A percentile compares a stretch with the other conserved stretches of the same genome.
Evolutionary conservation across 345 rosid species (phyloP).

Genomic region (Pistacia vera): DNA sequence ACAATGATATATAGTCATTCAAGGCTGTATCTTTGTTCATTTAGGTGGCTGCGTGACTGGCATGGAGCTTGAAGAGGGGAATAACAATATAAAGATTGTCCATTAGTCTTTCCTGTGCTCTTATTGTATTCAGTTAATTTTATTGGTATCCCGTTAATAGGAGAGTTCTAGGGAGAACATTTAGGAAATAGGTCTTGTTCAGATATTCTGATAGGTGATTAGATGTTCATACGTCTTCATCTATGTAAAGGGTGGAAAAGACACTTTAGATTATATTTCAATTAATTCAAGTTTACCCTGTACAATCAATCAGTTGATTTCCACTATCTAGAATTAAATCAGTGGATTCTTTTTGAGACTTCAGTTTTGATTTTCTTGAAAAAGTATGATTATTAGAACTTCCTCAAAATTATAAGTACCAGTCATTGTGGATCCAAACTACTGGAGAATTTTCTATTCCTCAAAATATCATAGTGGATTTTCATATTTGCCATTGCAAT

Average conservation of each 20-base stretch:
- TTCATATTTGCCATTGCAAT: too few relatives aligned
- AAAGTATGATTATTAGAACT: neutral
- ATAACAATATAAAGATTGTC: too few relatives aligned
- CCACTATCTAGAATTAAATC: neutral
- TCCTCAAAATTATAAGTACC: neutral
- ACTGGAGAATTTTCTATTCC: neutral
- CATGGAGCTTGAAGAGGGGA: too few relatives aligned
- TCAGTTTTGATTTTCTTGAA: neutral
- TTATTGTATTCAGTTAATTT: too few relatives aligned
- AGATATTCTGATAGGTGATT: neutral
- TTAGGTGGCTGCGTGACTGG: too few relatives aligned
- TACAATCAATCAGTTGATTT: neutral
- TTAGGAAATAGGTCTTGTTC: neutral
- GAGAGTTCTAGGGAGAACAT: neutral
- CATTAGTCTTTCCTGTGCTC: too few relatives aligned
- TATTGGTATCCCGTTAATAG: too few relatives aligned
- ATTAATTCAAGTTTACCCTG: neutral
- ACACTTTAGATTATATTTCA: neutral
- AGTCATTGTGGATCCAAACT: neutral
- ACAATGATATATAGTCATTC: too few relatives aligned
- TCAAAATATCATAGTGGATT: neutral
- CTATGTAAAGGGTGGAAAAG: neutral
- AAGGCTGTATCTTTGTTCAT: too few relatives aligned
- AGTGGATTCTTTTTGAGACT: too few relatives aligned
- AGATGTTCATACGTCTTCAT: neutral